phyloP scores from a whole-genome alignment of 179 eudicot genomes.

The Beta lomatogona region DNA sequence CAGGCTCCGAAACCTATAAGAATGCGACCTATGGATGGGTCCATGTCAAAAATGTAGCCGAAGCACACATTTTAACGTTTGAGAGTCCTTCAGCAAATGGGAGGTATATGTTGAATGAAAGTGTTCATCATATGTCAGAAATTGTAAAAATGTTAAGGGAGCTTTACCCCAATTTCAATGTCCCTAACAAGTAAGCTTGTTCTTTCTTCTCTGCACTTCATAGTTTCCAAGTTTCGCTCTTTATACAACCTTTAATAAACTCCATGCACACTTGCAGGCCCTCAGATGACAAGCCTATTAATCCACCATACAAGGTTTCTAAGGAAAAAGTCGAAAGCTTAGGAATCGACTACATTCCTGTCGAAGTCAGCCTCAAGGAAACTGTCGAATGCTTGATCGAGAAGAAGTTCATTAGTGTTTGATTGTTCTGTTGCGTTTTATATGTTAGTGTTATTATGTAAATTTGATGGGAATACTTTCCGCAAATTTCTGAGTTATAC shows the following conservation, averaged over 20 bases:
- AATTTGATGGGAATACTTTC: not conserved
- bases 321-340: constrained; percentile 42
- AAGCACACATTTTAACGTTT: constrained; percentile 48
- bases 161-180: constrained; percentile 38
- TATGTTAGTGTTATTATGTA: not conserved
- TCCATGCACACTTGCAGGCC: constrained; percentile 36
- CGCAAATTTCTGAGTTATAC: no score
- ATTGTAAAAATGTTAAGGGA: constrained; percentile 33
- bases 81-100: constrained; percentile 46
- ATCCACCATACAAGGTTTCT: constrained; percentile 41
- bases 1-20: constrained; percentile 38
- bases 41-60: constrained; percentile 45
- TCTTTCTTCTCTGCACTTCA: not conserved
- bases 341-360: constrained; percentile 50
- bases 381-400: constrained; percentile 52
- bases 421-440: not conserved
- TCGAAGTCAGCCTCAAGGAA: constrained; percentile 40
- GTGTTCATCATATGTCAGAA: constrained; percentile 31
- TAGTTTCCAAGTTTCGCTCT: no score
- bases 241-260: not conserved
- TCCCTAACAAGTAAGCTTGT: constrained; percentile 39
- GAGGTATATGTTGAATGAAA: constrained; percentile 39
- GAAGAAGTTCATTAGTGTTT: constrained; percentile 37
- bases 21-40: constrained; percentile 40
- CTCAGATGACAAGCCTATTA: constrained; percentile 39